These are phyloP conservation scores for Trichomonas gallinae DNA, from an alignment of 208 protist species.

Conservation along the genomic window DNA sequence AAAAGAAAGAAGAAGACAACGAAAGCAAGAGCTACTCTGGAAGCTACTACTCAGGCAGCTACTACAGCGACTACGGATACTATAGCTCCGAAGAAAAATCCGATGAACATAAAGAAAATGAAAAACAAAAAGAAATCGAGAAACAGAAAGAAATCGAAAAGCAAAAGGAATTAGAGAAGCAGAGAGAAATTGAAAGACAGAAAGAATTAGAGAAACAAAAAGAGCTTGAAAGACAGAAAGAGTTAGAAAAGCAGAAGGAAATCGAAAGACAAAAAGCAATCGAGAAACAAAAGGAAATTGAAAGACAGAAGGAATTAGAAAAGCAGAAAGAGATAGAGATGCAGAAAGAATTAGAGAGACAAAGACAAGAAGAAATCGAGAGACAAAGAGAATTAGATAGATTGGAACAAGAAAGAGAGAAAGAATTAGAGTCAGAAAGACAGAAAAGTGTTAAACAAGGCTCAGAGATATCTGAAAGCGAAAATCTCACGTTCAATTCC, in stretches of 20 bases:
- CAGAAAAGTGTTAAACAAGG: neutral
- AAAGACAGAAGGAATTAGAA: neutral
- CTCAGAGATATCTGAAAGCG: neutral
- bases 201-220: neutral
- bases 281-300: neutral
- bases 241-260: neutral
- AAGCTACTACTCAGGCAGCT: neutral
- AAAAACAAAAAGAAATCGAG: too few relatives aligned
- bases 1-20: neutral
- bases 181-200: neutral
- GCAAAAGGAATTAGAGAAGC: neutral
- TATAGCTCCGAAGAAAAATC: neutral
- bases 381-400: neutral
- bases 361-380: neutral
- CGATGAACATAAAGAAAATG: neutral
- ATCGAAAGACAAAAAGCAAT: neutral
- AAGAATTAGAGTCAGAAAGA: neutral
- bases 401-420: neutral
- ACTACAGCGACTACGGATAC: neutral
- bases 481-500: neutral
- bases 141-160: too few relatives aligned
- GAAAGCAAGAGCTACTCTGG: neutral
- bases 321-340: neutral
- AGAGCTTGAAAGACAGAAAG: neutral
- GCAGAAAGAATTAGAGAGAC: neutral